These are phyloP conservation scores for Sonneratia caseolaris DNA, from an alignment of 345 rosid genomes.

Conservation along the genomic window DNA sequence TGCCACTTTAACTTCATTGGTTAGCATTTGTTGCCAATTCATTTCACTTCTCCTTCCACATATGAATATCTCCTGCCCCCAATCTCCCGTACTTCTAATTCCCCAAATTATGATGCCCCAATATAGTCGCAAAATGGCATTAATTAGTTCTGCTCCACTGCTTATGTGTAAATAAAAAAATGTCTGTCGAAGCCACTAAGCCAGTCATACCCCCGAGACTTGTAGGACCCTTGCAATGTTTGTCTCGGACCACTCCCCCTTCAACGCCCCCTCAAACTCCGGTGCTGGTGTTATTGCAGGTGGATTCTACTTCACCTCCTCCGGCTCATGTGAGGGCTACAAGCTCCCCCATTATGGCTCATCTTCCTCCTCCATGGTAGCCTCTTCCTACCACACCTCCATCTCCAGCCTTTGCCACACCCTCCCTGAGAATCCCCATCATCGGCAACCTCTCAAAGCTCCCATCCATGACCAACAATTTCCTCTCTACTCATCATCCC, in stretches of 20 bases:
- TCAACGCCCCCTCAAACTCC: background rate
- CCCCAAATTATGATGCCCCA: too few relatives aligned
- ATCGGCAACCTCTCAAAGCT: slow-evolving; percentile 68
- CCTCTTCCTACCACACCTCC: slow-evolving; percentile 29
- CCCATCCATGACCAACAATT: slow-evolving; percentile 75
- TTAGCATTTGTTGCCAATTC: too few relatives aligned
- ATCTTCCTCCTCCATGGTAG: background rate
- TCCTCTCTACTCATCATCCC: slow-evolving; percentile 52
- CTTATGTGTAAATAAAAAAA: slow-evolving; percentile 12
- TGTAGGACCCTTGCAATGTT: background rate
- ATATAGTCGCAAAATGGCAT: too few relatives aligned
- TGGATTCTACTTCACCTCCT: background rate
- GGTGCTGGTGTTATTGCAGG: background rate
- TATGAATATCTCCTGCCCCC: too few relatives aligned
- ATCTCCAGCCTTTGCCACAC: slow-evolving; percentile 57
- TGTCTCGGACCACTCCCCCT: background rate
- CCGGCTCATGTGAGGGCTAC: background rate
- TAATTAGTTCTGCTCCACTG: background rate
- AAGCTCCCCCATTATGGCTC: background rate
- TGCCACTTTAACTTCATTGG: too few relatives aligned
- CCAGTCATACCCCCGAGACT: background rate
- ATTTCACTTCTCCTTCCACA: too few relatives aligned
- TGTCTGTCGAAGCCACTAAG: slow-evolving; percentile 8
- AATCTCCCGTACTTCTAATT: background rate
- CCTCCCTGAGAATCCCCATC: slow-evolving; percentile 58